Evolutionary conservation across 495 filamentous ascomycete genomes (phyloP).

Genomic region (Xanthoparmelia taractica): DNA sequence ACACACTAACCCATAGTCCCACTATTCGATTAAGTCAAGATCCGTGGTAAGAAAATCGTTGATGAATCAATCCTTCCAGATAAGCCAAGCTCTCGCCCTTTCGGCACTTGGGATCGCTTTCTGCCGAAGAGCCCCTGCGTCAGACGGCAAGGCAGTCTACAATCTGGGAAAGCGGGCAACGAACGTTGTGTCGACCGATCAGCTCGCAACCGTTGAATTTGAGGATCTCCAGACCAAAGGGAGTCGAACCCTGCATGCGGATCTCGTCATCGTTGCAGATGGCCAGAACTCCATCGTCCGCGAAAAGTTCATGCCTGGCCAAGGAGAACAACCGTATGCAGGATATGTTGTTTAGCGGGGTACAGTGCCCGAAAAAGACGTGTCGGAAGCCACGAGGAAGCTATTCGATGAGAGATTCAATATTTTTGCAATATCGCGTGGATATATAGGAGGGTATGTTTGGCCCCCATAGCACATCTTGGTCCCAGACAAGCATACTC

Average conservation of each 20-base stretch:
- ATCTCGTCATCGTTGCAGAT: constrained; percentile 29
- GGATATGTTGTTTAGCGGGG: constrained; percentile 48
- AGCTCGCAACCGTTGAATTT: background rate
- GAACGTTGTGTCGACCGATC: constrained; percentile 3
- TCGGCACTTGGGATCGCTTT: no score
- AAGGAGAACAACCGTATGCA: constrained; percentile 22
- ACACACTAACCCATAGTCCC: no score
- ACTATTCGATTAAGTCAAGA: no score
- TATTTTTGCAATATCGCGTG: constrained; percentile 36
- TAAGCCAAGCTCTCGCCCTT: no score
- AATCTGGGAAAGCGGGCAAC: constrained; percentile 15
- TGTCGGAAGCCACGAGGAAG: constrained; percentile 28
- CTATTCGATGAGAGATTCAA: constrained; percentile 28
- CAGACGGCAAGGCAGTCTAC: constrained; percentile 12
- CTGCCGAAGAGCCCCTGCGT: background rate
- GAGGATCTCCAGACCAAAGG: constrained; percentile 5
- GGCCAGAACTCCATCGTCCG: constrained; percentile 24
- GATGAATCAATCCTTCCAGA: no score
- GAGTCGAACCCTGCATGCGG: constrained; percentile 12
- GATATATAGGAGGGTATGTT: constrained; percentile 37
- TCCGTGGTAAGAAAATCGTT: no score
- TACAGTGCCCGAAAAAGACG: constrained; percentile 38
- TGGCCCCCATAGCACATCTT: no score
- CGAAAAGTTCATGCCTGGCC: constrained; percentile 13
- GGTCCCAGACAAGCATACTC: no score